phyloP scores from a whole-genome alignment of 805 yeast genomes.

The Lipomyces japonicus region DNA sequence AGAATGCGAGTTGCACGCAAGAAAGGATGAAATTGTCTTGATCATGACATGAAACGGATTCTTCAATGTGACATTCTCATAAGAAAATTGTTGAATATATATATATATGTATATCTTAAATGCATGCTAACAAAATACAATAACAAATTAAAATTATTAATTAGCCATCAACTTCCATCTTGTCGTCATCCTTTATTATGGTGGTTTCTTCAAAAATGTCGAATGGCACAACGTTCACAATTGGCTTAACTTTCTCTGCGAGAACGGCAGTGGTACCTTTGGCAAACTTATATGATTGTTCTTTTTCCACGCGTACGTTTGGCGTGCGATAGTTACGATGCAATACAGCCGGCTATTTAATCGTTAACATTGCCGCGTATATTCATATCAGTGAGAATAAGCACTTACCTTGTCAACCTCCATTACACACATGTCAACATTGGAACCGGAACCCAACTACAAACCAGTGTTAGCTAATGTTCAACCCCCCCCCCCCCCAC shows the following conservation, averaged over 20 bases:
- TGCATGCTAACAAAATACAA: no score
- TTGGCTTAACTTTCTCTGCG: constrained; percentile 58
- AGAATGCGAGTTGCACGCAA: no score
- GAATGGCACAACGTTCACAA: constrained; percentile 53
- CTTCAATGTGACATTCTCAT: no score
- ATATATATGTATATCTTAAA: no score
- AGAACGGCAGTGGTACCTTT: constrained; percentile 93
- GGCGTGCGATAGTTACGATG: constrained; percentile 88
- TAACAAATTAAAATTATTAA: no score
- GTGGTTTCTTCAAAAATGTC: constrained; percentile 23
- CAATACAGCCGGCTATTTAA: constrained; percentile 57
- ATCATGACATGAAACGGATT: no score
- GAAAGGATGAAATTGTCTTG: no score
- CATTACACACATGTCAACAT: constrained; percentile 96
- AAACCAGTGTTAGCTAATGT: not conserved
- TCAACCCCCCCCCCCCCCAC: not conserved
- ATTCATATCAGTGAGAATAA: not conserved
- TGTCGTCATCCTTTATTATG: constrained; percentile 17
- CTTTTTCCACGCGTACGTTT: constrained; percentile 78
- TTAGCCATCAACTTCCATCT: constrained; percentile 25
- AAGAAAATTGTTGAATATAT: no score
- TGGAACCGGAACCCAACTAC: constrained; percentile 89
- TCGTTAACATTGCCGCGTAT: no score
- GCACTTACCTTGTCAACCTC: constrained; percentile 70
- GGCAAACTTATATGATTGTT: constrained; percentile 75